Evolutionary conservation across 768 basidiomycete genomes (phyloP), one percentile per base, ranked within the genome.

Genomic region (Mycena maculata): DNA sequence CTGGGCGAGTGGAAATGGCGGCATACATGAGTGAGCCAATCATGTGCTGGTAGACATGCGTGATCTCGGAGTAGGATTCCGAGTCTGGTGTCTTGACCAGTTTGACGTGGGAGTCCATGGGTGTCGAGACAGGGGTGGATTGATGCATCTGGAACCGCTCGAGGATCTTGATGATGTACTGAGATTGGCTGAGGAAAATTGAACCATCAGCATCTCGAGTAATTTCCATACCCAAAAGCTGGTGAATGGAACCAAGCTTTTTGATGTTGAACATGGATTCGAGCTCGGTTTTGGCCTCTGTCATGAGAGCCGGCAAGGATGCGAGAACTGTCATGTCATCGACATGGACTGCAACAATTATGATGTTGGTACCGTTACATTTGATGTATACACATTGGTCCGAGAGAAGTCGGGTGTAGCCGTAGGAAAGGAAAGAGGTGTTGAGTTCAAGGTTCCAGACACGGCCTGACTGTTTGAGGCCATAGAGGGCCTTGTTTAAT

Each of bases 1-100:
- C 79, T 12, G 79, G 81, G 4, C 77, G 77, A 6, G 76, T 76
- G 15, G 68, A 66, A 11, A 75, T 55, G 15, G 79, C 74, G 9
- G 73, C 63, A 60, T 78, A 79, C 62, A 77, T 75, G 31, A 76
- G 75, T 22, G 63, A 67, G 42, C 72, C 79, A 27, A 80, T 71
- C 62, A 73, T 74, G 31, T 69, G 49, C 22, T 66, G 63, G 58
- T 75, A 78, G 38, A 73, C 63, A 16, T 31, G 53, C 65, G 70
- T 72, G 60, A 58, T 59, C 41, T 36, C 58, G 57, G 57, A 31
- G 28, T 71, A 67, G 7, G 23, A 38, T 48, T 55, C 56, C 47
- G 55, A 54, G 23, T 60, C 67, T 12, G 60, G 47, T 4, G 55
- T 36, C 58, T 60, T 60, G 45, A 16, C 36, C 5, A 60, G 58